Evolutionary conservation across 768 basidiomycete genomes (phyloP).

Genomic region (Paxillus rubicundulus): DNA sequence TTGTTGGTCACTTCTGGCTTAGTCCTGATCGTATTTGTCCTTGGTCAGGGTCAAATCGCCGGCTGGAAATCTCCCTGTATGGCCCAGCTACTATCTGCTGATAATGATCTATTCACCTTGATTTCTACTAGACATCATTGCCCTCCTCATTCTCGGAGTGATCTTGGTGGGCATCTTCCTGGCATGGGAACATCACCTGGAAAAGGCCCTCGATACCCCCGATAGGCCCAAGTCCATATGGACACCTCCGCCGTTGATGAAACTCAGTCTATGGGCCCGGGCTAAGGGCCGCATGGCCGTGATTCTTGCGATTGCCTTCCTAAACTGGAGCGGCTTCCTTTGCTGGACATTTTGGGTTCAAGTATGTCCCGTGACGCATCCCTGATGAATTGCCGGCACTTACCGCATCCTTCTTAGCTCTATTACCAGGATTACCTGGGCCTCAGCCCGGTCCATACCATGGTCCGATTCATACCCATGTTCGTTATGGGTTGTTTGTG

Average conservation of each 20-base stretch:
- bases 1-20: slow-evolving; percentile 62
- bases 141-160: slow-evolving; percentile 60
- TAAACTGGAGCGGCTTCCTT: slow-evolving; percentile 59
- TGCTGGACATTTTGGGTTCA: slow-evolving; percentile 53
- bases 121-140: slow-evolving; percentile 59
- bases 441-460: slow-evolving; percentile 55
- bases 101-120: slow-evolving; percentile 20
- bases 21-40: slow-evolving; percentile 68
- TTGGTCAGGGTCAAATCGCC: slow-evolving; percentile 65
- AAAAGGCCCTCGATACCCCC: slow-evolving; percentile 25
- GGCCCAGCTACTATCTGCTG: slow-evolving; percentile 14
- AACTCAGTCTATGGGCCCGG: slow-evolving; percentile 59
- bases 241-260: slow-evolving; percentile 64
- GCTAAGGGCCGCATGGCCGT: slow-evolving; percentile 60
- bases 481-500: slow-evolving; percentile 60
- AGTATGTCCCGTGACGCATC: slow-evolving; percentile 27
- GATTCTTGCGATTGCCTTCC: slow-evolving; percentile 60
- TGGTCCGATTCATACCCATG: slow-evolving; percentile 71
- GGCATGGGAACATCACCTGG: slow-evolving; percentile 64
- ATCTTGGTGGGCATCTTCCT: slow-evolving; percentile 55
- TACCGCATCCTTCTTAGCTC: slow-evolving; percentile 38
- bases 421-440: slow-evolving; percentile 68
- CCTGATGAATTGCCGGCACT: slow-evolving; percentile 13
- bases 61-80: slow-evolving; percentile 61
- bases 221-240: slow-evolving; percentile 24